phyloP scores from a whole-genome alignment of 2,329 filamentous ascomycete species.

The Verticillium nubilum region DNA sequence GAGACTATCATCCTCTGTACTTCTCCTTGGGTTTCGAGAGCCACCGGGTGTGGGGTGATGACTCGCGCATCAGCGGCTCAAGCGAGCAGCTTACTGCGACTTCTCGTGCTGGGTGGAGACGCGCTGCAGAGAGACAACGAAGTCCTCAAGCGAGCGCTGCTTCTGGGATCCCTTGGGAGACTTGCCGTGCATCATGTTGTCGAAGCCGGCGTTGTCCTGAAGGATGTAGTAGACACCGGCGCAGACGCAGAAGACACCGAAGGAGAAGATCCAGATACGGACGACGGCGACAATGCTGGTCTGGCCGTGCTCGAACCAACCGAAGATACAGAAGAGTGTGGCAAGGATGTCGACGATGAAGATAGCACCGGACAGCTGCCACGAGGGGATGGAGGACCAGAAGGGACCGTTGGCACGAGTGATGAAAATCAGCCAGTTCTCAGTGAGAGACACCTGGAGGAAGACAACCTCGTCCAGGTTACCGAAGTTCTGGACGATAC shows the following conservation, averaged over 20 bases:
- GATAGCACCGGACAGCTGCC: conserved; percentile 76
- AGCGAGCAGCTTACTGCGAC: conserved; percentile 52
- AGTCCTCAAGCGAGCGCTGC: conserved; percentile 83
- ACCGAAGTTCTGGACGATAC: conserved; percentile 88
- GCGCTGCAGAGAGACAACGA: conserved; percentile 84
- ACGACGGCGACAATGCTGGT: conserved; percentile 81
- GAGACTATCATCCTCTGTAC: not conserved
- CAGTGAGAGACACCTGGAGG: conserved; percentile 74
- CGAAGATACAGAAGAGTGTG: conserved; percentile 80
- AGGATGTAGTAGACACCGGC: conserved; percentile 71
- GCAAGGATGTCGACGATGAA: conserved; percentile 77
- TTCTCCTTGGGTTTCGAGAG: not conserved
- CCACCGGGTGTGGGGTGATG: not conserved
- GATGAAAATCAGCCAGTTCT: conserved; percentile 97
- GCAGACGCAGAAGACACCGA: conserved; percentile 83
- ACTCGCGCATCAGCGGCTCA: conserved; percentile 17
- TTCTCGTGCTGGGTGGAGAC: conserved; percentile 91
- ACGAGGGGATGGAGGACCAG: conserved; percentile 85
- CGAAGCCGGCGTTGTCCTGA: conserved; percentile 74
- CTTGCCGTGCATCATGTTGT: conserved; percentile 92
- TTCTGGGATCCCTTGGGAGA: conserved; percentile 75
- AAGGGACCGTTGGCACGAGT: conserved; percentile 89
- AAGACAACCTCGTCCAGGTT: conserved; percentile 77
- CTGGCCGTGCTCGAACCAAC: conserved; percentile 64
- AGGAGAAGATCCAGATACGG: conserved; percentile 87